phyloP scores from a whole-genome alignment of 1,139 yeast genomes.

The Lodderomyces theae region DNA sequence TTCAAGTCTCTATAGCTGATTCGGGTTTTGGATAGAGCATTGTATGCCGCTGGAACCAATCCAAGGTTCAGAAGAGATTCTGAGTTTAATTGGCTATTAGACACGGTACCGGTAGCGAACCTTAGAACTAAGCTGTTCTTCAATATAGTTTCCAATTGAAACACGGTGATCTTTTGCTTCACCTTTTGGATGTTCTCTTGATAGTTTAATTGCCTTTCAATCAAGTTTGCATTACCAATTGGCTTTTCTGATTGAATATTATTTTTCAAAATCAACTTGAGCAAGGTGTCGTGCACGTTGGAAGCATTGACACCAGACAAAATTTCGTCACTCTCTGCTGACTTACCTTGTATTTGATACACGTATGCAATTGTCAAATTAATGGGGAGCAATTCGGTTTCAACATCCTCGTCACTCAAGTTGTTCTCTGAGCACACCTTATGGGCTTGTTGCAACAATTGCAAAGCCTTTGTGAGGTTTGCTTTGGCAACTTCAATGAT shows the following conservation, averaged over 20 bases:
- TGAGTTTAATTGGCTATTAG: constrained; percentile 21
- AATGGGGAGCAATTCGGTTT: constrained; percentile 59
- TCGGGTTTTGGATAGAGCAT: constrained; percentile 27
- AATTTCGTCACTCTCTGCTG: constrained; percentile 41
- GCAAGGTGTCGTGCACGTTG: constrained; percentile 29
- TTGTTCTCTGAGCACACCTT: constrained; percentile 41
- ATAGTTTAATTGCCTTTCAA: constrained; percentile 44
- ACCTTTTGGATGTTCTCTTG: constrained; percentile 36
- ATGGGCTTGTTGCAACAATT: constrained; percentile 51
- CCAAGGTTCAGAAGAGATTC: constrained; percentile 27
- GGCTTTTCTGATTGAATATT: constrained; percentile 15
- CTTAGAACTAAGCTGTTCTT: constrained; percentile 46
- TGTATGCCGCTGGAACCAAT: constrained; percentile 31
- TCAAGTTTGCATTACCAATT: constrained; percentile 31
- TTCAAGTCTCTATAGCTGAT: constrained; percentile 30
- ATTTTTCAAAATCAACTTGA: constrained; percentile 27
- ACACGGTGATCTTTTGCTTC: constrained; percentile 40
- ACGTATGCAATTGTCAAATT: constrained; percentile 69
- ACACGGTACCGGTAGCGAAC: constrained; percentile 33
- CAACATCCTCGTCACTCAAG: constrained; percentile 34
- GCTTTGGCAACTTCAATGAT: constrained; percentile 49
- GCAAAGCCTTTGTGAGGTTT: constrained; percentile 42
- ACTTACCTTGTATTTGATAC: constrained; percentile 46
- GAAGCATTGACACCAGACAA: constrained; percentile 23
- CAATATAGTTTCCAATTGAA: constrained; percentile 40